Evolutionary conservation across 805 yeast genomes (phyloP).

Genomic region (Ogataea populi-albae): DNA sequence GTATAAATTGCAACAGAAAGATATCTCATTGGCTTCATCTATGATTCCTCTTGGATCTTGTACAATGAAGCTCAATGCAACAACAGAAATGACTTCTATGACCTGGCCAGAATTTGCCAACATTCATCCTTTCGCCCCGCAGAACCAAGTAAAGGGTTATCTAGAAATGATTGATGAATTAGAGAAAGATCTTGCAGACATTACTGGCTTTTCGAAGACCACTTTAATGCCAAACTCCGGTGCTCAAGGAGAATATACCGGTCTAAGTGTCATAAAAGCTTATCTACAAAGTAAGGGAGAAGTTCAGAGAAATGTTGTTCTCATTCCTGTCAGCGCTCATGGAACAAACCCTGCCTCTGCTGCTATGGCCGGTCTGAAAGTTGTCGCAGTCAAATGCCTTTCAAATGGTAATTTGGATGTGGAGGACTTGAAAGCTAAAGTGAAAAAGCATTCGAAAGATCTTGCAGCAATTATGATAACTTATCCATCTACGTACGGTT

Average conservation of each 20-base stretch:
- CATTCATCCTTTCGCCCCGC: constrained; percentile 92
- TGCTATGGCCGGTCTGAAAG: constrained; percentile 93
- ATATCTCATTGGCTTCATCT: constrained; percentile 88
- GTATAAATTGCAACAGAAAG: constrained; percentile 80
- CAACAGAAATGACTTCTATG: constrained; percentile 91
- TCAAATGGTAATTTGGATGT: constrained; percentile 84
- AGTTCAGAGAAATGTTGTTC: constrained; percentile 73
- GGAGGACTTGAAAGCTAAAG: constrained; percentile 69
- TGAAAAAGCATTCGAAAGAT: constrained; percentile 60
- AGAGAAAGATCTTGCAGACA: constrained; percentile 80
- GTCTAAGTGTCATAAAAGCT: constrained; percentile 78
- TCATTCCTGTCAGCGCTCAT: constrained; percentile 96
- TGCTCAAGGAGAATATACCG: constrained; percentile 98
- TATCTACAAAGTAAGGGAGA: constrained; percentile 73
- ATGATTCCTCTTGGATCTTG: constrained; percentile 98
- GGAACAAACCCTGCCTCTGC: constrained; percentile 99
- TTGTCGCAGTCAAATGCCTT: constrained; percentile 86
- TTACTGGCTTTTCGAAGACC: constrained; percentile 90
- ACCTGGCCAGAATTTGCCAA: constrained; percentile 91
- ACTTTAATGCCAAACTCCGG: constrained; percentile 97
- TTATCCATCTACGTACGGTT: constrained; percentile 95
- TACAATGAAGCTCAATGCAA: constrained; percentile 95
- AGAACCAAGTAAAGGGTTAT: constrained; percentile 87
- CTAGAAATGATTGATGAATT: constrained; percentile 69
- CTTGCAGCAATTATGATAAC: constrained; percentile 95